Conservation (phyloP, 2,329 filamentous ascomycete species). For the Xylaria sp. region DNA sequence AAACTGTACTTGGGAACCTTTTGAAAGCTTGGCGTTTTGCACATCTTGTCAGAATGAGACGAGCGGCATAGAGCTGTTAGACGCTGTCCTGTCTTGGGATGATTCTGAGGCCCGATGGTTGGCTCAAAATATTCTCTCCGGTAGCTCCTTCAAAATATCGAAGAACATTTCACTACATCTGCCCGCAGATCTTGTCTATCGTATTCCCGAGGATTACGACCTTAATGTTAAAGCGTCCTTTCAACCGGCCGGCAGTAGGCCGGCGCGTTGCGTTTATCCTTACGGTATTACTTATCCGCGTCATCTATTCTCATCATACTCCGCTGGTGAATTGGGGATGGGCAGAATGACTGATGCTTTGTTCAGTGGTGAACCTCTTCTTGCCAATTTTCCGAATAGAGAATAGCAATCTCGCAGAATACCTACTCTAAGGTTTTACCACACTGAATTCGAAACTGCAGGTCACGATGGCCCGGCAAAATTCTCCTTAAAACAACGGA, state of each 20-base stretch:
- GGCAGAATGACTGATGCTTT: too few species aligned
- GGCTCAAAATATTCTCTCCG: too few species aligned
- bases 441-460: background rate
- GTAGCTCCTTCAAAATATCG: background rate
- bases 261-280: too few species aligned
- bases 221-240: too few species aligned
- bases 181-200: background rate
- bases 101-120: background rate
- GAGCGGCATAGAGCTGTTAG: background rate
- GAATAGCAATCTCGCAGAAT: background rate
- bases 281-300: background rate
- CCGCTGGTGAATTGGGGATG: too few species aligned
- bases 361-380: too few species aligned
- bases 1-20: conserved; percentile 8
- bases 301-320: background rate
- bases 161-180: background rate
- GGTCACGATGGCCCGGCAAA: background rate
- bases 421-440: conserved; percentile 1
- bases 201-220: too few species aligned
- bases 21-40: conserved; percentile 18
- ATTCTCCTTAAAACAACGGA: background rate
- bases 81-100: background rate
- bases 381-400: background rate
- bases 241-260: too few species aligned
- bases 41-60: background rate